Conservation (phyloP, 225 moss, liverwort and hornwort genomes). For the Neckera pumila region DNA sequence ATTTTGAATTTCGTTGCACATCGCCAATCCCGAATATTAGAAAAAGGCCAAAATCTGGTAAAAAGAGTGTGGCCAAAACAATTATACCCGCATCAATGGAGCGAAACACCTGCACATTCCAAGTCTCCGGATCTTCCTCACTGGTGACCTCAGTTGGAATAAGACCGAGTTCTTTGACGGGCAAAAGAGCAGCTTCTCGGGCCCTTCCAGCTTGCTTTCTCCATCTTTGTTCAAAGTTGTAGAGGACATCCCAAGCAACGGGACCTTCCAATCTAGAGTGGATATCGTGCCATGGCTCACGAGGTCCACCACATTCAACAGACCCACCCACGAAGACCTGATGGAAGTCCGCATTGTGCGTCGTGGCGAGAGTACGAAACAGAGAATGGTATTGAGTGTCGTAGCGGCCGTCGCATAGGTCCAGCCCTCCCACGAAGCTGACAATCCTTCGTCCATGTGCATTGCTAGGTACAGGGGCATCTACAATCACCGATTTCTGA, state of each 20-base stretch:
- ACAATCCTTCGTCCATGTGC: constrained; percentile 19
- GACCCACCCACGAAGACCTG: constrained; percentile 10
- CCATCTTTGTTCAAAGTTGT: constrained; percentile 89
- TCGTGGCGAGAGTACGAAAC: constrained; percentile 30
- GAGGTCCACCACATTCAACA: constrained; percentile 56
- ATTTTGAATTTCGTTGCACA: background rate
- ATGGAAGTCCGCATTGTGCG: constrained; percentile 32
- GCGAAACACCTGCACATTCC: constrained; percentile 89
- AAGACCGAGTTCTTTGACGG: constrained; percentile 15
- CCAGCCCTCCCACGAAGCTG: constrained; percentile 54
- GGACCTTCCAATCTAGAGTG: constrained; percentile 71
- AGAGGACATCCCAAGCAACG: constrained; percentile 83
- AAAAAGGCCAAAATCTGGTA: background rate
- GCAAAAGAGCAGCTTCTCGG: constrained; percentile 12
- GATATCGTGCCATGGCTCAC: constrained; percentile 97
- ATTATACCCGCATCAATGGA: constrained; percentile 77
- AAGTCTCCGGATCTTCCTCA: constrained; percentile 54
- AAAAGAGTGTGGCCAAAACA: background rate
- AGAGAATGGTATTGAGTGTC: constrained; percentile 51
- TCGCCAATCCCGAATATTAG: background rate
- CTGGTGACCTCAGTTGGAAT: constrained; percentile 26
- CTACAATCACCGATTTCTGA: constrained; percentile 50
- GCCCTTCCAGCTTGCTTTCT: constrained; percentile 40
- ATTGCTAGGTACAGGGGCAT: constrained; percentile 11
- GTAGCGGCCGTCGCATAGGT: constrained; percentile 57